Evolutionary conservation across 805 yeast genomes (phyloP).

Genomic region (Hagleromyces aurorensis): DNA sequence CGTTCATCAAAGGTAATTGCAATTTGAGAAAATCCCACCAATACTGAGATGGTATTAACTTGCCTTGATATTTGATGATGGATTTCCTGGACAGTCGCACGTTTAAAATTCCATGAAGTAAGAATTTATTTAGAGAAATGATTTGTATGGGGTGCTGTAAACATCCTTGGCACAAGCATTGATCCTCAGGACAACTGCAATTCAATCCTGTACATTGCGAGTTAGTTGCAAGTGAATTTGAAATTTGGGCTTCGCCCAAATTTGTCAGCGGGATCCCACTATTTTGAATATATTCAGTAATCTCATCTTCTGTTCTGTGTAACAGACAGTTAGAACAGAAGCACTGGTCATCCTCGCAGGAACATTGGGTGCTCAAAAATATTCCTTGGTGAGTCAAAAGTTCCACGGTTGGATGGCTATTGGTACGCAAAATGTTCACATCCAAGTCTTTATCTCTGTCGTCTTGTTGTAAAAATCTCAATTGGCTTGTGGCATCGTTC

Average conservation of each 20-base stretch:
- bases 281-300: slow-evolving; percentile 22
- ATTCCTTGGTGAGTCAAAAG: slow-evolving; percentile 29
- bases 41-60: slow-evolving; percentile 26
- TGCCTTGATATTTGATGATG: slow-evolving; percentile 22
- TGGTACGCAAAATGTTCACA: too few species aligned
- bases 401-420: slow-evolving; percentile 24
- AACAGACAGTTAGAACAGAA: slow-evolving; percentile 29
- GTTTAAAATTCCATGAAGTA: slow-evolving; percentile 22
- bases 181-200: slow-evolving; percentile 20
- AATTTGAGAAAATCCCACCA: slow-evolving; percentile 29
- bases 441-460: too few species aligned
- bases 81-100: slow-evolving; percentile 22
- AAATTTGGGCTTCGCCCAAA: slow-evolving; percentile 20
- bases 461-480: too few species aligned
- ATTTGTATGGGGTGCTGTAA: slow-evolving; percentile 23
- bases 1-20: slow-evolving; percentile 22
- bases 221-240: slow-evolving; percentile 6
- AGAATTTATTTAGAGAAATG: slow-evolving; percentile 20
- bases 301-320: slow-evolving; percentile 30
- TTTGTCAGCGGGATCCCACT: slow-evolving; percentile 28
- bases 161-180: slow-evolving; percentile 21
- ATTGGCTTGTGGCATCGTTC: too few species aligned
- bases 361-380: slow-evolving; percentile 28
- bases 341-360: slow-evolving; percentile 28
- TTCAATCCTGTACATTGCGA: slow-evolving; percentile 3